Evolutionary conservation across 345 rosid species (phyloP), one percentile per base, ranked within the genome.

Genomic region (Mangifera indica): DNA sequence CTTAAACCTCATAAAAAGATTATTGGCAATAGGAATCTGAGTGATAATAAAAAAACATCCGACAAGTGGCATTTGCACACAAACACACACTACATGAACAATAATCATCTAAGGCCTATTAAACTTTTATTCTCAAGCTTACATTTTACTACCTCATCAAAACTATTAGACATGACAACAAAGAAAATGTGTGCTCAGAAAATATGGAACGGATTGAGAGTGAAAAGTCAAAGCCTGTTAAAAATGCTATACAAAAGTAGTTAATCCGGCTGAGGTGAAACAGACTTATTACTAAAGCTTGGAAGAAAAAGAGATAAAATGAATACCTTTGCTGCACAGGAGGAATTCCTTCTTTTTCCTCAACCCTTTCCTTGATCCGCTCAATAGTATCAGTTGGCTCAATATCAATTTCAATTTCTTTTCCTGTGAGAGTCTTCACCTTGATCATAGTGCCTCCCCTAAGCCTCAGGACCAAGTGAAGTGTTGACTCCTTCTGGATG

Each of bases 321-420:
- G n/a, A 2, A 59, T 46, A 88, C 98, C 99, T 89, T 76, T 95
- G 99, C 79, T 95, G 99, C 49, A 92, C 96, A 4, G 96, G 99
- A 69, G 99, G 99, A 74, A 95, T 95, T 71, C 99, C 99, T 82
- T 92, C 97, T 79, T 92, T 90, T 86, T 94, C 98, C 81, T 94
- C 98, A 10, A 92, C 98, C 1, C 97, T 83, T 77, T 92, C 98
- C 86, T 94, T 94, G 78, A 94, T 92, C 18, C 99, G 86, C 46
- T 94, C 96, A 53, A 95, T 92, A 22, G 98, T 92, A 74, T 95
- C 99, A 0, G 86, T 88, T 24, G 98, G 99, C 74, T 92, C 98
- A 29, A 95, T 94, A 75, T 92, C 98, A 10, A 92, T 95, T 81
- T 92, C 99, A 51, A 92, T 95, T 66, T 95, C 98, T 68, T 90